A percentile compares a stretch with the other conserved stretches of the same genome.
Evolutionary conservation across 768 basidiomycete species (phyloP).

Genomic region (Mycena rebaudengoi): DNA sequence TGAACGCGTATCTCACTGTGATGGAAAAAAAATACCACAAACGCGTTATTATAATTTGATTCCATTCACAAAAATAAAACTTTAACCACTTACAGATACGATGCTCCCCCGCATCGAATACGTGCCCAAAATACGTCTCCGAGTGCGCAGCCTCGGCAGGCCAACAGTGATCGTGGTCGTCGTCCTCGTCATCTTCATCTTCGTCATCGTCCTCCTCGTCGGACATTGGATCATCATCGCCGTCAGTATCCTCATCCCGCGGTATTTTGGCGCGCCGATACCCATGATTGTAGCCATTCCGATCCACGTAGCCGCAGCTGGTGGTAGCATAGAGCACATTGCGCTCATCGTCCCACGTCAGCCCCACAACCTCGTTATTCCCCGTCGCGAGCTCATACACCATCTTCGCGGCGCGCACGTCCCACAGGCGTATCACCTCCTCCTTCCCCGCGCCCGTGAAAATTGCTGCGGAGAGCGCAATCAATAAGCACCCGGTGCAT

Average conservation of each 20-base stretch:
- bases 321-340: constrained; percentile 40
- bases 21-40: not conserved
- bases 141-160: constrained; percentile 1
- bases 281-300: constrained; percentile 29
- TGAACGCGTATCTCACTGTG: constrained; percentile 20
- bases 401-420: constrained; percentile 39
- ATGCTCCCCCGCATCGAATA: constrained; percentile 21
- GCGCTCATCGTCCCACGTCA: constrained; percentile 38
- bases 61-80: not conserved
- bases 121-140: constrained; percentile 12
- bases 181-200: not conserved
- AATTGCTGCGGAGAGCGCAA: constrained; percentile 22
- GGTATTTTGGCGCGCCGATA: constrained; percentile 36
- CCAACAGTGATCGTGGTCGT: constrained; percentile 14
- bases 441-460: constrained; percentile 37
- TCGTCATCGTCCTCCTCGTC: not conserved
- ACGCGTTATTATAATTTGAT: not conserved
- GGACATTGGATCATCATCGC: not conserved
- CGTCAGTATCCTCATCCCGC: not conserved
- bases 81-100: constrained; percentile 16
- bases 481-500: not conserved
- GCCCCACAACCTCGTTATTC: constrained; percentile 39
- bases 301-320: constrained; percentile 38
- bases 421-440: constrained; percentile 46
- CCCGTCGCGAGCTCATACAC: constrained; percentile 50